Base-by-base conservation (phyloP, 306 rosid genomes). In the Dryas octopetala region DNA sequence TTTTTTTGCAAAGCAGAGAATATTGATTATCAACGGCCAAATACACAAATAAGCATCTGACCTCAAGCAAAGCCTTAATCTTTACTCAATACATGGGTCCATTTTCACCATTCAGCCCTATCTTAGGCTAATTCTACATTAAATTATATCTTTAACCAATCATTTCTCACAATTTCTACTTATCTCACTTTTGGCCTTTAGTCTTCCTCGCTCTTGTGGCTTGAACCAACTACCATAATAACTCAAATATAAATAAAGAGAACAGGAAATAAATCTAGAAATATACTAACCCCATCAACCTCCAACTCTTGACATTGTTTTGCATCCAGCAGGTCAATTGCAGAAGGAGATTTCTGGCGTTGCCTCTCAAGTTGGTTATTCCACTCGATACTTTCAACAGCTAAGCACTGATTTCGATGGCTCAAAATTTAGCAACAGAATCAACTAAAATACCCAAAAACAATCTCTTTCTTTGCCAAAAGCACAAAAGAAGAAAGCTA, bases 351-450 rank as follows among this genome's bases (percentile, higher is more conserved):
- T 70, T 86, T 83, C 65, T 71, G 86, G 54, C 74, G 86, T 73
- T 53, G 68, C 80, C 76, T 86, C 2, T 73, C 78, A 17, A 84
- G 80, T 67, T 61, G 86, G 61, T 12, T 32, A 2, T 82, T 68
- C 96, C 92, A 88, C 55, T 90, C 86, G 12, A 5, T 13, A 28
- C 48, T 74, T 59, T 58, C 79, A 77, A 90, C 80, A 72, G 68
- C 73, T 71, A 88, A 45, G 60, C 87, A 62, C 96, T 90, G 90
- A 65, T 16, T 28, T n/a, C 48, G 41, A 70, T 40, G 64, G 51
- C 71, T 69, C 68, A 64, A 55, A 32, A 53, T 72, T 79, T 17
- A 77, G 74, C 54, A 54, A 57, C 4, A 38, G 11, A 16, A 19
- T 23, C 62, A 60, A 64, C 2, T 28, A 10, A 19, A 12, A 59